Evolutionary conservation across 2,329 filamentous ascomycete species (phyloP), one percentile per base, ranked within the genome.

Genomic region (Kalmusia sp.): DNA sequence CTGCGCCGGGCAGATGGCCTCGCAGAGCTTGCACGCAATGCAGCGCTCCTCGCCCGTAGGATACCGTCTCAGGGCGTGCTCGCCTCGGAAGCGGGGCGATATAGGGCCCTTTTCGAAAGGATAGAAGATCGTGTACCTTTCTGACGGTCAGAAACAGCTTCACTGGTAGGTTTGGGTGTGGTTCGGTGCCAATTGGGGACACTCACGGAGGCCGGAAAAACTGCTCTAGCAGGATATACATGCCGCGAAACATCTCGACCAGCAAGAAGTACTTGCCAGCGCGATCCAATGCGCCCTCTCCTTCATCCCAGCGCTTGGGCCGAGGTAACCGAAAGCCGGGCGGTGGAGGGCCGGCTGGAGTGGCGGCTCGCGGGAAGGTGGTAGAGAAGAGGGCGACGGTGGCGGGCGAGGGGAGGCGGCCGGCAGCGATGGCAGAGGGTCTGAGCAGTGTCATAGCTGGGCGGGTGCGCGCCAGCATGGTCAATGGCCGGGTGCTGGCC

Each of bases 11-110:
- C 95, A 99, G 73, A 98, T 90, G 68, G 95, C 95, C 81, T 99
- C 95, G 81, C 95, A 99, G 54, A 99, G 88, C 84, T 99, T 99
- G 90, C 95, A 99, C 67, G 95, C 95, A 79, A 99, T 99, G 83
- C 95, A 99, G 68, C 95, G 90, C 82, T 99, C 95, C 81, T 99
- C 95, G 64, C 95, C 95, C 3, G 93, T 96, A 25, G 95, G 95
- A 78, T 99, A 99, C 72, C 95, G 87, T 77, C 95, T 88, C 61
- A 99, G 85, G 64, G 95, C 95, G 81, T 99, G 95, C 79, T 99
- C 95, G 76, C 95, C 95, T 77, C 95, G 91, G 87, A 99, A 99
- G 67, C 95, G 90, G 57, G 95, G 95, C 30, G 93, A 97, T 76
- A 99, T 97, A 56, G 95, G 95, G 41, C 95, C 95, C 84, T 99